Evolutionary conservation across 2,329 filamentous ascomycete species (phyloP).

Genomic region (Aspergillus udagawae): DNA sequence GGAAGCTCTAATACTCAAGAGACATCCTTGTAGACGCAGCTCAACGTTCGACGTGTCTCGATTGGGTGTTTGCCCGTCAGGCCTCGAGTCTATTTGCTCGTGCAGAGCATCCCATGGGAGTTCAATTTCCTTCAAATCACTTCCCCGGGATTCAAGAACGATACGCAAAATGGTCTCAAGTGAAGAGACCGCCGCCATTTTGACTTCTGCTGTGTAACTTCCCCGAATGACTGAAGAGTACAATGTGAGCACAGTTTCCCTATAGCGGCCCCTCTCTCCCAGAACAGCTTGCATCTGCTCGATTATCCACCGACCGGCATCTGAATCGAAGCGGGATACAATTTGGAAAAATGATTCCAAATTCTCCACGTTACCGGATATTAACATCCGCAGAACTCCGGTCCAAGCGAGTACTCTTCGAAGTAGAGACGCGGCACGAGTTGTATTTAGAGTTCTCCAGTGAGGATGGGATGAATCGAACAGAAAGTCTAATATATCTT

Average conservation of each 20-base stretch:
- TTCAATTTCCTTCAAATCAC: constrained; percentile 16
- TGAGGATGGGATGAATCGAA: constrained; percentile 24
- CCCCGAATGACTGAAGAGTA: constrained; percentile 30
- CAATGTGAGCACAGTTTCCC: constrained; percentile 21
- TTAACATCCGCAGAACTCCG: constrained; percentile 21
- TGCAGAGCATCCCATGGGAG: constrained; percentile 26
- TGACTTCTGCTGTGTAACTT: constrained; percentile 23
- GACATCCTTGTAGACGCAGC: constrained; percentile 35
- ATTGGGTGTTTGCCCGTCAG: constrained; percentile 27
- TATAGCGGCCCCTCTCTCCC: constrained; percentile 17
- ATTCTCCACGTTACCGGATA: constrained; percentile 12
- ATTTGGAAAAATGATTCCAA: constrained; percentile 20
- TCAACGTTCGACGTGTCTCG: constrained; percentile 35
- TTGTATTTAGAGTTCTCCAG: constrained; percentile 25
- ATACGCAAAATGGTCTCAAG: constrained; percentile 31
- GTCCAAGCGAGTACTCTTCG: constrained; percentile 34
- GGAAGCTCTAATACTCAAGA: constrained; percentile 27
- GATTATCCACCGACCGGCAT: constrained; percentile 34
- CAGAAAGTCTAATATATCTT: constrained; percentile 22
- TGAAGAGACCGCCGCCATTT: constrained; percentile 26
- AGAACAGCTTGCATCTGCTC: constrained; percentile 27
- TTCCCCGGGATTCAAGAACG: constrained; percentile 18
- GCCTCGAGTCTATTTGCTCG: constrained; percentile 22
- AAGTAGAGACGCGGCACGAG: constrained; percentile 33
- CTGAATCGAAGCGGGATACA: constrained; percentile 28